These are phyloP conservation scores for Aurantiochytrium sp. DNA, from an alignment of 108 stramenopile species.

Conservation along the genomic window DNA sequence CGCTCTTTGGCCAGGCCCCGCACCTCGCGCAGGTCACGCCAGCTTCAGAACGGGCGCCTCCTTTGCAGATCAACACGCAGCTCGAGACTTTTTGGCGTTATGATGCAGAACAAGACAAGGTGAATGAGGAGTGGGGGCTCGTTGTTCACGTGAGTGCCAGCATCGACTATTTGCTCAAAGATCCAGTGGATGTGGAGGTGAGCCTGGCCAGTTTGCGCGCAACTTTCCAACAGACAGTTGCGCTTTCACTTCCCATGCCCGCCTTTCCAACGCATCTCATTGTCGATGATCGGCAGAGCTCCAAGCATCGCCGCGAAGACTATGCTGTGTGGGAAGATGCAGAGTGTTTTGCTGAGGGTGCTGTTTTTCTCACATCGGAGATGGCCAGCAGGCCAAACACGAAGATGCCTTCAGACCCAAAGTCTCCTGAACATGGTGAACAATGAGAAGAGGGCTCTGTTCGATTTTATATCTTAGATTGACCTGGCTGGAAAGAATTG, in stretches of 20 bases:
- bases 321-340: neutral
- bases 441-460: no score
- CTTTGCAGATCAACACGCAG: neutral
- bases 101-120: neutral
- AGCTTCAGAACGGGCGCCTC: neutral
- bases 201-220: neutral
- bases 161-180: neutral
- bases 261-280: neutral
- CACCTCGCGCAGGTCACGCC: neutral
- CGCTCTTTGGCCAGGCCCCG: neutral
- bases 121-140: neutral
- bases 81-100: neutral
- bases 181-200: neutral
- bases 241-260: neutral
- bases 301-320: neutral
- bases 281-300: neutral
- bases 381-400: no score
- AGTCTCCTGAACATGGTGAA: no score
- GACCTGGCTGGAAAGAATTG: no score
- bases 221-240: neutral
- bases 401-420: no score
- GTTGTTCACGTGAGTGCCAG: neutral
- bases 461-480: no score
- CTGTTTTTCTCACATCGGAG: neutral
- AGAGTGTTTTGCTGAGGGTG: neutral